phyloP scores from a whole-genome alignment of 2,329 filamentous ascomycete species.

The Colletotrichum musae region DNA sequence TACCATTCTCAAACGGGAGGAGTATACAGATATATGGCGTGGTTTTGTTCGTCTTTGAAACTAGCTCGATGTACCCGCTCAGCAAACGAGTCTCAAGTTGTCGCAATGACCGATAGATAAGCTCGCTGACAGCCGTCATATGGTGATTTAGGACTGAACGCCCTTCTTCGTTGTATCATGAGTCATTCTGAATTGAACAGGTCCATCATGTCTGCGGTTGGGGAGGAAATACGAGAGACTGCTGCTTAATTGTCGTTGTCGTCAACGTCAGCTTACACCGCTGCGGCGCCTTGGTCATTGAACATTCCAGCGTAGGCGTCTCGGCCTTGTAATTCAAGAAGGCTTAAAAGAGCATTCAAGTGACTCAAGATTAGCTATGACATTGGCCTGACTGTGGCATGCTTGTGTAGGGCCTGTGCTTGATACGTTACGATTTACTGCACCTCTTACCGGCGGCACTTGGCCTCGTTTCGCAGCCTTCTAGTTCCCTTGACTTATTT shows the following conservation, averaged over 20 bases:
- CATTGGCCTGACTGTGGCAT: constrained; percentile 52
- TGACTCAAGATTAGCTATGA: neutral
- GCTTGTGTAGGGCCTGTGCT: constrained; percentile 46
- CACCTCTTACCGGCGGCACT: constrained; percentile 30
- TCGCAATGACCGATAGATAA: neutral
- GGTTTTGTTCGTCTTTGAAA: neutral
- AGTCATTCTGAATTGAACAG: constrained; percentile 44
- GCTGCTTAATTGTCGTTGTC: constrained; percentile 46
- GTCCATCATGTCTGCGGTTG: constrained; percentile 44
- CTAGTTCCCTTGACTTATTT: no score
- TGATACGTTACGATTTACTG: constrained; percentile 44
- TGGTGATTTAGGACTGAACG: neutral
- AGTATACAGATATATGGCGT: neutral
- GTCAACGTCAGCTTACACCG: constrained; percentile 48
- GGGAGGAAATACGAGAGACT: constrained; percentile 42
- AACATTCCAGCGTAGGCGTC: constrained; percentile 35
- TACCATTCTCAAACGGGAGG: neutral
- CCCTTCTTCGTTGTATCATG: constrained; percentile 39
- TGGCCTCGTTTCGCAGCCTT: constrained; percentile 40
- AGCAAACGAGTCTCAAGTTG: no score
- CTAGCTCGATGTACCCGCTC: neutral
- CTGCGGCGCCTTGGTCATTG: constrained; percentile 51
- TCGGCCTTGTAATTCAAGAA: constrained; percentile 43
- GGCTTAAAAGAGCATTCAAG: neutral
- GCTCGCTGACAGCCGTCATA: neutral